Evolutionary conservation across 139 green algal genomes (phyloP).

Genomic region (Micractinium sp.): DNA sequence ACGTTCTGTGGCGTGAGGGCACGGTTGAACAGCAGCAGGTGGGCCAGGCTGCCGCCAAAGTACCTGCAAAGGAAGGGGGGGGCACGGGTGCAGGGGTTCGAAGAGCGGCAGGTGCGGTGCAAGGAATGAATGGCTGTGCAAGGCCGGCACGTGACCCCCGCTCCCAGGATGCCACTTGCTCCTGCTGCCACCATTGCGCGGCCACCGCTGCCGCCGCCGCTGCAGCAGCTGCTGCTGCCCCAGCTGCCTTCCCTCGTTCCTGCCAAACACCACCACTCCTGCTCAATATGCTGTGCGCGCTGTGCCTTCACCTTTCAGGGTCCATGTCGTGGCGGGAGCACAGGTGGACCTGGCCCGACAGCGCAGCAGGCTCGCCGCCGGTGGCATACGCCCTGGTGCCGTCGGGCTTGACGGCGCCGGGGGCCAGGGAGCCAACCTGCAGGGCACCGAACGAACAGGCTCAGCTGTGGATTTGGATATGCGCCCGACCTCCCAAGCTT

Average conservation of each 20-base stretch:
- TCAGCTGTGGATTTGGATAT: too few relatives aligned
- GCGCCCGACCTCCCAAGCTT: too few relatives aligned
- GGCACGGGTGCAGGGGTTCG: neutral
- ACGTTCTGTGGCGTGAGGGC: conserved; percentile 32
- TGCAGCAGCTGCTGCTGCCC: neutral
- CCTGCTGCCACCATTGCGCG: too few relatives aligned
- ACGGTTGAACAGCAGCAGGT: conserved; percentile 51
- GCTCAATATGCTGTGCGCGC: neutral
- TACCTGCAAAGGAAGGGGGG: conserved; percentile 8
- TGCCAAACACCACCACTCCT: too few relatives aligned
- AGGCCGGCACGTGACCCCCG: too few relatives aligned
- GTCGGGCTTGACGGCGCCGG: neutral
- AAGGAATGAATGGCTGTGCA: neutral
- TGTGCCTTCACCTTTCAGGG: neutral
- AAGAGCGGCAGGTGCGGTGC: neutral
- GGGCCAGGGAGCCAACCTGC: neutral
- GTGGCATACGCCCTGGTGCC: neutral
- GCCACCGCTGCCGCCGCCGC: too few relatives aligned
- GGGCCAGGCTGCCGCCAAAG: conserved; percentile 52
- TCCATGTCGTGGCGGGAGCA: conserved; percentile 45
- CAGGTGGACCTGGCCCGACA: conserved; percentile 39
- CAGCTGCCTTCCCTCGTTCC: neutral
- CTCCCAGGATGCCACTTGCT: neutral
- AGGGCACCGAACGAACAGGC: neutral
- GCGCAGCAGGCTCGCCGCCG: conserved; percentile 26